phyloP scores from a whole-genome alignment of 1,284 basidiomycete species.

The Cryptococcus sp. region DNA sequence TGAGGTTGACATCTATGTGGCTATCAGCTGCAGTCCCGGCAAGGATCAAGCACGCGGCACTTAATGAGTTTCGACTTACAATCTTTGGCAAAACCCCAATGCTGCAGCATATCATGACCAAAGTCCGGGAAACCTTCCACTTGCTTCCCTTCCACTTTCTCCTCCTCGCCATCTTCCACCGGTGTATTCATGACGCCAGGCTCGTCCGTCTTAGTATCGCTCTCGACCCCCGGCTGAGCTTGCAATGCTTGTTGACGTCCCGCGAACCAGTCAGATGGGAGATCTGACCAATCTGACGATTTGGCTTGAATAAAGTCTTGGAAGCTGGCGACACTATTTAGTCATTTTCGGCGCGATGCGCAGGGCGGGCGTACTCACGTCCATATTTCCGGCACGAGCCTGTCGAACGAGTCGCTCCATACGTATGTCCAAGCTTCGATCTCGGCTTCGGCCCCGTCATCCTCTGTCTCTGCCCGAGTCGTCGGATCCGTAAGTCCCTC shows the following conservation, averaged over 20 bases:
- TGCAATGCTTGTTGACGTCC: constrained; percentile 28
- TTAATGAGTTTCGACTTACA: constrained; percentile 42
- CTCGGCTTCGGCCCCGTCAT: constrained; percentile 8
- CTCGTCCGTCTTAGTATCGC: background rate
- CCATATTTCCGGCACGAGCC: constrained; percentile 68
- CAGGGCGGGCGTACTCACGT: constrained; percentile 59
- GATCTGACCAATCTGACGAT: constrained; percentile 36
- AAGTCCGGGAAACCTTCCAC: constrained; percentile 54
- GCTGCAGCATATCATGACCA: constrained; percentile 62
- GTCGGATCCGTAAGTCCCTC: constrained; percentile 43
- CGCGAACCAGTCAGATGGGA: constrained; percentile 37
- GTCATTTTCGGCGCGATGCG: background rate
- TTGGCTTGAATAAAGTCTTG: constrained; percentile 42
- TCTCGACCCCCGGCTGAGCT: constrained; percentile 3
- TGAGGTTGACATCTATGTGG: constrained; percentile 62
- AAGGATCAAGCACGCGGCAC: background rate
- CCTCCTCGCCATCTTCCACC: constrained; percentile 21
- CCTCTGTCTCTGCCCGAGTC: constrained; percentile 23
- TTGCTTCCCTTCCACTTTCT: constrained; percentile 25
- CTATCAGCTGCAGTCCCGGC: constrained; percentile 5
- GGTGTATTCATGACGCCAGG: background rate
- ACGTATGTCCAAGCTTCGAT: constrained; percentile 67
- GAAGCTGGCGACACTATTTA: constrained; percentile 25
- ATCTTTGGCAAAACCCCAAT: constrained; percentile 63
- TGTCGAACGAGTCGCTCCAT: constrained; percentile 58